Conservation (phyloP, 2,329 filamentous ascomycete species). For the Ascochyta pisi region DNA sequence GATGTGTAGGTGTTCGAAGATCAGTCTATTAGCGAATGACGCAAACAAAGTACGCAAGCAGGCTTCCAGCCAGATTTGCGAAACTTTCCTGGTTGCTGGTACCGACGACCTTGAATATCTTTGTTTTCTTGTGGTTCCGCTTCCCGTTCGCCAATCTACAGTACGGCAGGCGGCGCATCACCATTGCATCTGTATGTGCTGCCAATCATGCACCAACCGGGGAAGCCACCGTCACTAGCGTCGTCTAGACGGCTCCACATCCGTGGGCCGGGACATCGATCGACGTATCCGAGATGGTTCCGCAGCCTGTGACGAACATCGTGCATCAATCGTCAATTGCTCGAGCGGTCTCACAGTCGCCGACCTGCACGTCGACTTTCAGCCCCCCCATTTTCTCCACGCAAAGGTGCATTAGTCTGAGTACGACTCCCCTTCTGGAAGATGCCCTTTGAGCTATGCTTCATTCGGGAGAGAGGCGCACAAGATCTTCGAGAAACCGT, state of each 20-base stretch:
- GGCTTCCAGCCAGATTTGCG: not conserved
- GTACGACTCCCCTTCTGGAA: slow-evolving; percentile 7
- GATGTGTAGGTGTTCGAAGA: not conserved
- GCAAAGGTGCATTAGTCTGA: slow-evolving; percentile 13
- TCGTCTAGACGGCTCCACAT: not conserved
- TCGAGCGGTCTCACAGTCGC: slow-evolving; percentile 8
- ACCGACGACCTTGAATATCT: not conserved
- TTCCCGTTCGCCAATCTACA: slow-evolving; percentile 16
- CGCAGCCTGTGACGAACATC: slow-evolving; percentile 24
- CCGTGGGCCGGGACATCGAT: slow-evolving; percentile 13
- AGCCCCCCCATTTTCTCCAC: slow-evolving; percentile 6
- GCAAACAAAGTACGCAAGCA: not conserved
- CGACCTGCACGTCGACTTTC: slow-evolving; percentile 4
- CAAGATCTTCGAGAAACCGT: not conserved
- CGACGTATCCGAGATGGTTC: slow-evolving; percentile 21
- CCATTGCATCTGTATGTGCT: slow-evolving; percentile 18
- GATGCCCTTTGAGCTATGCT: slow-evolving; percentile 8
- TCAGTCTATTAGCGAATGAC: not conserved
- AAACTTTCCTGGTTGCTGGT: not conserved
- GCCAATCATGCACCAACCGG: slow-evolving; percentile 7
- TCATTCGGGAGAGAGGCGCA: not conserved
- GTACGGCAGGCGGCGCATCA: slow-evolving; percentile 4
- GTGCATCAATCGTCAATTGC: slow-evolving; percentile 16
- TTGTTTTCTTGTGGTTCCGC: slow-evolving; percentile 3
- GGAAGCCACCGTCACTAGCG: slow-evolving; percentile 4